Conservation (phyloP, 164 flowering plant species). For the Tinospora cordifolia region DNA sequence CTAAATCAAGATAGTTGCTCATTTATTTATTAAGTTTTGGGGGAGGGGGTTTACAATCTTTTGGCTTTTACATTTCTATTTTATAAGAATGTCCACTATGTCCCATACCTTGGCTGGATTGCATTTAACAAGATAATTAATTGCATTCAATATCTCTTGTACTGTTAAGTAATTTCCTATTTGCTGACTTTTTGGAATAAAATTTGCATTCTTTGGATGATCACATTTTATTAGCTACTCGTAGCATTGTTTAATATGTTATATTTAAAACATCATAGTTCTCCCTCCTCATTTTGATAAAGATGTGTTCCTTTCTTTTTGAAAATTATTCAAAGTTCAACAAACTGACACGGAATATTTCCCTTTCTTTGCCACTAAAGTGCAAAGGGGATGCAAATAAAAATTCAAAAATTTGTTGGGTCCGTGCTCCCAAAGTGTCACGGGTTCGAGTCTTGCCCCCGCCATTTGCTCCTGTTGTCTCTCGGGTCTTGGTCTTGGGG, state of each 20-base stretch:
- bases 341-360: too few species aligned
- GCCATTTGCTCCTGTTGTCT: too few species aligned
- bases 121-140: background rate
- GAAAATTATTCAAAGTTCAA: too few species aligned
- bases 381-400: too few species aligned
- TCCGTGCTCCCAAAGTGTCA: too few species aligned
- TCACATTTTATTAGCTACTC: background rate
- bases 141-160: background rate
- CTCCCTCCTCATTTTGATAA: too few species aligned
- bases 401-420: too few species aligned
- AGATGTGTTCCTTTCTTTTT: too few species aligned
- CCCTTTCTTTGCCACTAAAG: too few species aligned
- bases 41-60: background rate
- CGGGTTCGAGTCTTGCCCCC: too few species aligned
- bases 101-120: background rate
- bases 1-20: background rate
- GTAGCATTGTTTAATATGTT: background rate
- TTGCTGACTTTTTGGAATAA: background rate
- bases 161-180: background rate
- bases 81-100: background rate
- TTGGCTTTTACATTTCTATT: background rate
- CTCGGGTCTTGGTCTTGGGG: too few species aligned
- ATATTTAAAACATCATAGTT: background rate
- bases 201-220: background rate
- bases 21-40: background rate